A percentile compares a stretch with the other conserved stretches of the same genome.
These are phyloP conservation scores for Acanthamoeba lugdunensis DNA, from an alignment of 208 protist species.

Conservation along the genomic window DNA sequence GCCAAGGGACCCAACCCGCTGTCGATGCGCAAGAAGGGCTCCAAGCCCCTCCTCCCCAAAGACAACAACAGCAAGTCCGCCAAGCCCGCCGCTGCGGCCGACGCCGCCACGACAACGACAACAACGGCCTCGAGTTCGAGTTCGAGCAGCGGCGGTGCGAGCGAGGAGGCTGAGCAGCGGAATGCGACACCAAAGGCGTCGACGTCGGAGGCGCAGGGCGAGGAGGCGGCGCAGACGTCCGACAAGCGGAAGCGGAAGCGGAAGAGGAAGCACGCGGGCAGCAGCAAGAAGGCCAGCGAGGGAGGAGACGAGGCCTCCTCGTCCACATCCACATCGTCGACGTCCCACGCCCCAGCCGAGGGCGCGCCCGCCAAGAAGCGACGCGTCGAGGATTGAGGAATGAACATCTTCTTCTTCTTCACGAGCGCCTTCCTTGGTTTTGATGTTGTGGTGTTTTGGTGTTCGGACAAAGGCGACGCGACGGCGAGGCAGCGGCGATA, in stretches of 20 bases:
- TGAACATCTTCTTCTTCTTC: too few species aligned
- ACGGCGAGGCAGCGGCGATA: neutral
- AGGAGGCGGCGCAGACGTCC: neutral
- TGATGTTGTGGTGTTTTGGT: too few species aligned
- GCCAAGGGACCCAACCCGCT: slow-evolving; percentile 66
- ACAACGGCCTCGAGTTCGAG: neutral
- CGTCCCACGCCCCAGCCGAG: neutral
- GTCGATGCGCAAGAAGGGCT: neutral
- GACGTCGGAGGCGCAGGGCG: neutral
- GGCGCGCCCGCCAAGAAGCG: slow-evolving; percentile 11
- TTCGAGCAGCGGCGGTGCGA: neutral
- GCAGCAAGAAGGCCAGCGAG: neutral
- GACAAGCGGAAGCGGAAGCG: slow-evolving; percentile 55
- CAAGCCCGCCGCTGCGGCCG: neutral
- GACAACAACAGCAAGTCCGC: neutral
- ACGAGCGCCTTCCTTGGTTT: too few species aligned
- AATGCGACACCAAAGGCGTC: neutral
- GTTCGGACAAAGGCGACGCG: too few species aligned
- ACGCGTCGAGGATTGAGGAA: neutral
- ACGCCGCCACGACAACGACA: neutral
- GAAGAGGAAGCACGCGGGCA: slow-evolving; percentile 58
- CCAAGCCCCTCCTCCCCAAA: neutral
- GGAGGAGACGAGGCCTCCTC: neutral
- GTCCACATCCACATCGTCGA: neutral
- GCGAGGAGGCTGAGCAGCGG: neutral